Conservation (phyloP, 768 basidiomycete genomes). For the Pleurotus ostreatus region DNA sequence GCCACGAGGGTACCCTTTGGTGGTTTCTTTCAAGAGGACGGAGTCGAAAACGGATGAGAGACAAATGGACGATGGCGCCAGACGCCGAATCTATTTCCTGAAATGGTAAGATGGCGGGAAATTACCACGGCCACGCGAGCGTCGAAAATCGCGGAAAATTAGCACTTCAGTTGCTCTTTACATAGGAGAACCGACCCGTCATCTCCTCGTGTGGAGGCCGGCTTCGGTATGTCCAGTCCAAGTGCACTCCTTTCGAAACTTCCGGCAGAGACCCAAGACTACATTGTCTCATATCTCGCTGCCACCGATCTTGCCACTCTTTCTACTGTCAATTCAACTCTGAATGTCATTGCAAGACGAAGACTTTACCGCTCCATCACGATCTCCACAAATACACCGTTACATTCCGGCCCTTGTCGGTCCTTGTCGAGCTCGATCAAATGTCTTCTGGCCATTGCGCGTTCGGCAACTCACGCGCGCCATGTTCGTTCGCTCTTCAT, state of each 20-base stretch:
- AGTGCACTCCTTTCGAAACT: not conserved
- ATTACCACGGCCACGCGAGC: too few relatives aligned
- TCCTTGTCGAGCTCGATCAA: not conserved
- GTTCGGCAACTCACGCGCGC: not conserved
- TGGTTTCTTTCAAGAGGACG: too few relatives aligned
- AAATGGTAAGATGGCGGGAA: too few relatives aligned
- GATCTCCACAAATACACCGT: not conserved
- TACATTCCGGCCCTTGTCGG: not conserved
- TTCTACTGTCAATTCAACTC: not conserved
- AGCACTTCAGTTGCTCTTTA: too few relatives aligned
- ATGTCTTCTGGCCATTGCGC: not conserved
- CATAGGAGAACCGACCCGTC: too few relatives aligned
- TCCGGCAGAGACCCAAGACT: constrained; percentile 2
- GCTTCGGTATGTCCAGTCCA: too few relatives aligned
- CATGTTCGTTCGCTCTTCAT: constrained; percentile 1
- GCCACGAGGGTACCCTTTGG: too few relatives aligned
- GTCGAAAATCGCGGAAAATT: too few relatives aligned
- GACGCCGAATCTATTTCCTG: too few relatives aligned
- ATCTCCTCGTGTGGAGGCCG: too few relatives aligned
- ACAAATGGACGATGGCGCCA: too few relatives aligned
- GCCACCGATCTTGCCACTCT: not conserved
- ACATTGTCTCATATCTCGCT: not conserved
- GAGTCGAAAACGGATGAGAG: too few relatives aligned
- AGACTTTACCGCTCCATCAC: constrained; percentile 1
- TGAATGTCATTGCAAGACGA: not conserved